Conservation (phyloP, 768 basidiomycete genomes). For the Mycena galopus region DNA sequence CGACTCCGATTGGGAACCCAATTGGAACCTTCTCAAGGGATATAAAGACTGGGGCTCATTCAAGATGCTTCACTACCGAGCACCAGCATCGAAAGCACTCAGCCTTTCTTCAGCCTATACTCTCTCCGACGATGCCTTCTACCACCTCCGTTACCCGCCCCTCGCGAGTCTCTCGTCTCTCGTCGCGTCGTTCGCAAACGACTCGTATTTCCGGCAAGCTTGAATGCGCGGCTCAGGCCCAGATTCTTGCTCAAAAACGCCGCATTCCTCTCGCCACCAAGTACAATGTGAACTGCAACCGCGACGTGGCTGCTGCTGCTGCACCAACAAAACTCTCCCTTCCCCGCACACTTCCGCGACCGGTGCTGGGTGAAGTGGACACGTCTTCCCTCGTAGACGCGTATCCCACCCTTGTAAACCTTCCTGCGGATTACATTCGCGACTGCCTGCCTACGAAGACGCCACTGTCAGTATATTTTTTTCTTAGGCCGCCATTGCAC, state of each 20-base stretch:
- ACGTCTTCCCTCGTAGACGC: conserved; percentile 21
- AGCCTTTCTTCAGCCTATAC: neutral
- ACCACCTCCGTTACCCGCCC: neutral
- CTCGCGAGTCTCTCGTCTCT: conserved; percentile 1
- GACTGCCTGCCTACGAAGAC: conserved; percentile 29
- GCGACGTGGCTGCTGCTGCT: conserved; percentile 3
- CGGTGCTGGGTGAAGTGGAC: conserved; percentile 37
- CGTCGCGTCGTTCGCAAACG: conserved; percentile 13
- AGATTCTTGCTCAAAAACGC: conserved; percentile 21
- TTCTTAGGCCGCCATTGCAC: neutral
- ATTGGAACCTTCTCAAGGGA: neutral
- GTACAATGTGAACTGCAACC: conserved; percentile 22
- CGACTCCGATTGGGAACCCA: neutral
- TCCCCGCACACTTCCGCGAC: conserved; percentile 39
- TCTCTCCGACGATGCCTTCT: conserved; percentile 18
- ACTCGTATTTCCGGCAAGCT: conserved; percentile 3
- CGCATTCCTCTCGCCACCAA: conserved; percentile 30
- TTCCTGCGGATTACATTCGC: conserved; percentile 39
- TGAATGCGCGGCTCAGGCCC: conserved; percentile 23
- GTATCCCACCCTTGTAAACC: conserved; percentile 31
- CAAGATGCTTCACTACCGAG: neutral
- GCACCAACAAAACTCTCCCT: conserved; percentile 27
- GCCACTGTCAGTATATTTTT: conserved; percentile 33
- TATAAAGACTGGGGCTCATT: neutral
- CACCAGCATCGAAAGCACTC: neutral